Evolutionary conservation across 805 yeast species (phyloP), one percentile per base, ranked within the genome.

Genomic region (Kluyveromyces nonfermentans): DNA sequence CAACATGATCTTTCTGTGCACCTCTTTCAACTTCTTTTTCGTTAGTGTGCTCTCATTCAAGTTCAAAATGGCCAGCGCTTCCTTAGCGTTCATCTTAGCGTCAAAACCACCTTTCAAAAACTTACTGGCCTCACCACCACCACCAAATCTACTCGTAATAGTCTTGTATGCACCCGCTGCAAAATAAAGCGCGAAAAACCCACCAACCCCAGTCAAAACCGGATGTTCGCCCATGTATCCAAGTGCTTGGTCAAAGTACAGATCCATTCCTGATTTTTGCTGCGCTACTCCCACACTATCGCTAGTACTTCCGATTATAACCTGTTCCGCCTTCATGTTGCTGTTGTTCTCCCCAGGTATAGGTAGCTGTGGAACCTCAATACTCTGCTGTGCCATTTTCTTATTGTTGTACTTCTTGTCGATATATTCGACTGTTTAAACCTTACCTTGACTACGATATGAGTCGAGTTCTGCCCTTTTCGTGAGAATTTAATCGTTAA

Each of bases 101-200:
- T 89, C 96, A 65, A 90, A 90, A 1, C 96, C 86, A 45, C 97
- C 98, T 60, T 80, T 86, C 59, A 72, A 68, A 57, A 80, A 90
- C 16, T 64, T 62, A 32, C 50, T 44, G 6, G 51, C 50, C 17
- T 82, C 78, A 50, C 78, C 75, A 9, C 83, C 83, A 33, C 86
- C 83, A n/a, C 87, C 83, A 35, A 63, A 33, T 33, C 46, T 52
- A 4, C 49, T 55, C 3, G 57, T 47, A 1, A 60, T 42, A 4
- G 75, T 64, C 61, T 80, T 83, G 62, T 80, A 75, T 10, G 77
- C 64, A 3, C 89, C 89, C 2, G 89, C 82, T 16, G 73, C 72
- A 42, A 78, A 71, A 55, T 82, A 83, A 0, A 77, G 76, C 3
- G 77, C 66, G 5, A 81, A 76, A 49, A 82, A 75, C 0, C 75